Base-by-base conservation (phyloP, 1,284 basidiomycete genomes). In the Anthracocystis panici-leucophaei region DNA sequence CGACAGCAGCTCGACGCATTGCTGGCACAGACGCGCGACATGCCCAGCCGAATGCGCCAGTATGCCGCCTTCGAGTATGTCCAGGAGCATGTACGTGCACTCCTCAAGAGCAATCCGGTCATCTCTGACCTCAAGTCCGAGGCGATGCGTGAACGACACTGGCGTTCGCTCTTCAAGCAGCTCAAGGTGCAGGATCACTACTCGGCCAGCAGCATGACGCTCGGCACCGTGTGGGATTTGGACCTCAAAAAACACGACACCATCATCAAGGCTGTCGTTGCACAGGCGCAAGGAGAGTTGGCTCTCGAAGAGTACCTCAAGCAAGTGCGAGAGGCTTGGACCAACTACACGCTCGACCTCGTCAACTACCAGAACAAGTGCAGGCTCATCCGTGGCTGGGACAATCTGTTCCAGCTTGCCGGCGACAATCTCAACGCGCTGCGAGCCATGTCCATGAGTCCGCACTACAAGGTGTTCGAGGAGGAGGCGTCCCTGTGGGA, bases 301-400 rank as follows among this genome's bases (percentile, higher is more conserved):
- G 85, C 87, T 8, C 79, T 87, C 56, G 87, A 87, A 64, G 86
- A 87, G 65, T 87, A 87, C 75, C 81, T 87, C 54, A 86, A 87
- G 69, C 85, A 86, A 89, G 92, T 93, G 77, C 94, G 95, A 85
- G 97, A 99, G 86, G 92, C 90, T 2, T 99, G 97, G 97, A 93
- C 93, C 1, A 94, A 90, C 80, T 99, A 98, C 86, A 92, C 94
- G 3, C 89, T 99, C 54, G 97, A 99, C 75, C 88, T 99, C 52
- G 93, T 98, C 80, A 96, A 98, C 85, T 99, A 99, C 84, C 97
- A 99, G 88, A 98, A 96, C 87, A 98, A 96, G 86, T 98, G 95
- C 81, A 91, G 96, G 50, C 89, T 99, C 38, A 97, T 99, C 79
- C 90, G 91, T 9, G 68, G 66, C 51, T 99, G 96, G 95, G 97